These are phyloP conservation scores for Ceratocystis colombiana DNA, from an alignment of 2,329 filamentous ascomycete genomes.

Conservation along the genomic window DNA sequence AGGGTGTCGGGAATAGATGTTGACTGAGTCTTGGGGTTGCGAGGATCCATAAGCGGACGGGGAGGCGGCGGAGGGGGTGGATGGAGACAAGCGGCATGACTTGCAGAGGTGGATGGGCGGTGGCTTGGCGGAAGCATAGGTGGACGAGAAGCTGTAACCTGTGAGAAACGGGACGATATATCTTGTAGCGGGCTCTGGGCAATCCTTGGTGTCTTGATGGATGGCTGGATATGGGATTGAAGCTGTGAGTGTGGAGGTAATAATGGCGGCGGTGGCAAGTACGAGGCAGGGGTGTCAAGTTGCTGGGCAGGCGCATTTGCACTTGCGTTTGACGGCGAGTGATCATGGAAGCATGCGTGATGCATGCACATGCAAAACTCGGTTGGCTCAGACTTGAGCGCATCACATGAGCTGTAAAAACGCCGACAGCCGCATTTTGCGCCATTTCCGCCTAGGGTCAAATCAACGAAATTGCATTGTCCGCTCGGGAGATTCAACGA, in stretches of 20 bases:
- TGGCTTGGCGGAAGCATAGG: not conserved
- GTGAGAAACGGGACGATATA: conserved; percentile 36
- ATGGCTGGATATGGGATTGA: conserved; percentile 33
- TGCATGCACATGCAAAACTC: conserved; percentile 54
- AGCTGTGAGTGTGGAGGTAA: conserved; percentile 37
- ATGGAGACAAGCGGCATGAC: not conserved
- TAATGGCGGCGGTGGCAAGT: conserved; percentile 33
- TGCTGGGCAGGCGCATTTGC: conserved; percentile 8
- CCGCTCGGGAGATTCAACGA: conserved; percentile 39
- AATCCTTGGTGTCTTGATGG: conserved; percentile 24
- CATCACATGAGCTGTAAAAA: conserved; percentile 39
- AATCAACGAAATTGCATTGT: conserved; percentile 49
- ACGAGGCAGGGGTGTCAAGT: conserved; percentile 27
- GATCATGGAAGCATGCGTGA: conserved; percentile 52
- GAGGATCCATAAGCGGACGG: conserved; percentile 15
- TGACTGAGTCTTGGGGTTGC: conserved; percentile 31
- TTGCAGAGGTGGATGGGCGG: not conserved
- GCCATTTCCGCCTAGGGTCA: conserved; percentile 43
- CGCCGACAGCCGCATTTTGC: conserved; percentile 50
- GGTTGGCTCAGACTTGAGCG: conserved; percentile 37
- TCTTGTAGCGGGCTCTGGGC: conserved; percentile 36
- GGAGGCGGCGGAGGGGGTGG: not conserved
- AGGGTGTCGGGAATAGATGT: conserved; percentile 47
- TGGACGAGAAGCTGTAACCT: conserved; percentile 16
- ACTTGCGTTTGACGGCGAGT: conserved; percentile 29